phyloP scores from a whole-genome alignment of 148 eudicot species.

The Persicaria maculosa region DNA sequence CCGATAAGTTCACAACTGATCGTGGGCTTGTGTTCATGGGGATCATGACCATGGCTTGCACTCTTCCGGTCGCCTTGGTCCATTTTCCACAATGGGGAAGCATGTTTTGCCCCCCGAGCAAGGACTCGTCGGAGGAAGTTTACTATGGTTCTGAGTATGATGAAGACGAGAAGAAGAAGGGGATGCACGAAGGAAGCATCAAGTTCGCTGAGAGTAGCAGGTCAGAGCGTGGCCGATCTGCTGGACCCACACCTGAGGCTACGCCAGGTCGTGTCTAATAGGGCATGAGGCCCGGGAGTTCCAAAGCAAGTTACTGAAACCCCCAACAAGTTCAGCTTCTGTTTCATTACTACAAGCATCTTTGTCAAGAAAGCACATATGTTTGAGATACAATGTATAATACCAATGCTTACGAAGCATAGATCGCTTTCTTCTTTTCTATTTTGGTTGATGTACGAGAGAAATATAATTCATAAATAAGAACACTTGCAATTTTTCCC shows the following conservation, averaged over 20 bases:
- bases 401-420: not conserved
- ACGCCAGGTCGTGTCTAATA: conserved; percentile 14
- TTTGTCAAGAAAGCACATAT: not conserved
- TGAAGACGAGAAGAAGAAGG: conserved; percentile 33
- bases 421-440: not conserved
- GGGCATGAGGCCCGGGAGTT: not conserved
- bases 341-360: not conserved
- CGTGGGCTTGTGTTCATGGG: conserved; percentile 44
- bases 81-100: conserved; percentile 66
- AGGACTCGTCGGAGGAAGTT: conserved; percentile 24
- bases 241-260: conserved; percentile 13
- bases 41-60: conserved; percentile 36
- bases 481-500: not conserved
- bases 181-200: conserved; percentile 46
- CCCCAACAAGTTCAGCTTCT: not conserved
- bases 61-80: conserved; percentile 32
- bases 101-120: conserved; percentile 32
- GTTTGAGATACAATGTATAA: not conserved
- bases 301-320: not conserved
- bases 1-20: conserved; percentile 11
- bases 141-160: conserved; percentile 42
- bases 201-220: conserved; percentile 40
- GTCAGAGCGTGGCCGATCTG: conserved; percentile 33
- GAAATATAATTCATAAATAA: not conserved
- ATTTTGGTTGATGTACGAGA: not conserved